Evolutionary conservation across 345 rosid genomes (phyloP), one percentile per base, ranked within the genome.

Genomic region (Laguncularia racemosa): DNA sequence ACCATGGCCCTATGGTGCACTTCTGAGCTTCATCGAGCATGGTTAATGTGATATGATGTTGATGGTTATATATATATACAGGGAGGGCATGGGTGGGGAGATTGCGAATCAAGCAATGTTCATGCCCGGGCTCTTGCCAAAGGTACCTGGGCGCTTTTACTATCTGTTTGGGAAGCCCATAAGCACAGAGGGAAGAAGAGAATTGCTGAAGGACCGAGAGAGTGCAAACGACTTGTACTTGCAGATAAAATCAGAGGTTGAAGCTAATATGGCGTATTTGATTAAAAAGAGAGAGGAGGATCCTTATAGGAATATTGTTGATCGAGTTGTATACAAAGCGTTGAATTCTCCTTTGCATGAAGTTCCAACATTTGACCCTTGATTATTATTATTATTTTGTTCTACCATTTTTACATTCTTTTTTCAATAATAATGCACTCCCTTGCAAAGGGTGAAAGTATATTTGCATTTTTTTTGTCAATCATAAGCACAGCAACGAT

Each of bases 291-390:
- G 90, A 65, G 86, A 76, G 50, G 60, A 71, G 7, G 88, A 85
- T 71, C 90, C 92, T 17, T 85, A 81, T 48, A 71, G 90, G 63
- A 71, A 62, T 52, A 43, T 83, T 49, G 21, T 83, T 48, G 52
- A 81, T 15, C 73, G 92, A 44, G 59, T 72, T 14, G 6, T 65
- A 14, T 78, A 83, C 54, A 78, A 65, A 65, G 72, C 72, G 44
- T 33, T 62, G 11, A 63, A 83, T 56, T 83, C 86, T 56, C 64
- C 78, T 40, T 20, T 38, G 20, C 61, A 71, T 10, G 77, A 81
- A 68, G 71, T 88, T 67, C 89, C 88, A 1, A 72, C 83, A 21
- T 84, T 88, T 66, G 74, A 79, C 55, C 72, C 76, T 26, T 87
- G 69, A 71, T 19, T 55, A 14, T 55, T n/a, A 5, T 17, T 12